phyloP scores from a whole-genome alignment of 2,329 filamentous ascomycete species.

The Acephala macrosclerotiorum region DNA sequence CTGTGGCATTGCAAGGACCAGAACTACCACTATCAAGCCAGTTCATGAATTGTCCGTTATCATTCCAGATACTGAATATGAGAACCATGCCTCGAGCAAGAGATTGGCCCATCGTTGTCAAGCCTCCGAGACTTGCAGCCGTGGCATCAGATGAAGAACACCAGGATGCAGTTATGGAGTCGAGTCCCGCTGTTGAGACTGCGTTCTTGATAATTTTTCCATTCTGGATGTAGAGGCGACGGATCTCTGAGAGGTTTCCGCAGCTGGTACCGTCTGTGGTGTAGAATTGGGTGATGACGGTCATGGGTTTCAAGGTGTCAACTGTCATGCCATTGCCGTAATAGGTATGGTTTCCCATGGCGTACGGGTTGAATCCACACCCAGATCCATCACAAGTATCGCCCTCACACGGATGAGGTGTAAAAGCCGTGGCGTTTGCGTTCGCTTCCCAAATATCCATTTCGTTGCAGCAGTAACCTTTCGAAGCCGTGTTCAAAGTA shows the following conservation, averaged over 20 bases:
- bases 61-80: slow-evolving; percentile 63
- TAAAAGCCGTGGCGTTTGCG: slow-evolving; percentile 62
- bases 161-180: slow-evolving; percentile 57
- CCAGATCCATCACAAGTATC: slow-evolving; percentile 65
- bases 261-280: slow-evolving; percentile 55
- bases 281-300: slow-evolving; percentile 64
- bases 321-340: slow-evolving; percentile 60
- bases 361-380: slow-evolving; percentile 68
- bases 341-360: slow-evolving; percentile 62
- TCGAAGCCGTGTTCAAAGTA: slow-evolving; percentile 56
- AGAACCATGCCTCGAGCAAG: slow-evolving; percentile 61
- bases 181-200: slow-evolving; percentile 51
- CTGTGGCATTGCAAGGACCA: slow-evolving; percentile 61
- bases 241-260: slow-evolving; percentile 57
- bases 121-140: slow-evolving; percentile 62
- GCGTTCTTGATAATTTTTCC: slow-evolving; percentile 60
- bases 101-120: slow-evolving; percentile 61
- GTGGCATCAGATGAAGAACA: slow-evolving; percentile 56
- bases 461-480: slow-evolving; percentile 71
- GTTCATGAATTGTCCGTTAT: slow-evolving; percentile 59
- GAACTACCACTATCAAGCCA: slow-evolving; percentile 60
- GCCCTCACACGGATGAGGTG: slow-evolving; percentile 37
- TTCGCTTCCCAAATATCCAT: slow-evolving; percentile 75
- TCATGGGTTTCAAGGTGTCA: slow-evolving; percentile 59
- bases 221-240: slow-evolving; percentile 63